A percentile compares a stretch with the other conserved stretches of the same genome.
Conservation (phyloP, 2,329 filamentous ascomycete species). For the Metarhizium guizhouense region DNA sequence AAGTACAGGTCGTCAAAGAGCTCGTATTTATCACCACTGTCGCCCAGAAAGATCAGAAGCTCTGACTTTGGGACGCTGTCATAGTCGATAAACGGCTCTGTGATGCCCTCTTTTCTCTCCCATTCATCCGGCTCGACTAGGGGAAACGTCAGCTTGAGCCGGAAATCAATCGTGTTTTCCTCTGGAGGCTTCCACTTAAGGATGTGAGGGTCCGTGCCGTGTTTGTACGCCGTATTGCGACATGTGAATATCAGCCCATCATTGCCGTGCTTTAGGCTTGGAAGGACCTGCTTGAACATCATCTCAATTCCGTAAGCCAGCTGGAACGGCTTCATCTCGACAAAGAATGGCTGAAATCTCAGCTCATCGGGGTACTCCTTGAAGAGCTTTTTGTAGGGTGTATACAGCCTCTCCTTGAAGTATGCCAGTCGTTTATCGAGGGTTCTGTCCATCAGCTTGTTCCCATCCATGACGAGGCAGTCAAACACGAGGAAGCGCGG, state of each 20-base stretch:
- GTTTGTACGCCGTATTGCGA: constrained; percentile 73
- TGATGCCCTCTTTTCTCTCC: constrained; percentile 58
- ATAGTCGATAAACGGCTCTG: constrained; percentile 64
- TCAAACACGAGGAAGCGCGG: constrained; percentile 90
- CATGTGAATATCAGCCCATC: constrained; percentile 98
- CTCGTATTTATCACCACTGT: constrained; percentile 47
- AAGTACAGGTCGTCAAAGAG: constrained; percentile 61
- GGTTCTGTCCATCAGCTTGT: constrained; percentile 66
- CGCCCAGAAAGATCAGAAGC: constrained; percentile 61
- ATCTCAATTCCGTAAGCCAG: constrained; percentile 80
- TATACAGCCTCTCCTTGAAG: constrained; percentile 68
- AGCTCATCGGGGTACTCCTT: constrained; percentile 60
- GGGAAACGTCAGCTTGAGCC: constrained; percentile 69
- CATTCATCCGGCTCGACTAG: constrained; percentile 56
- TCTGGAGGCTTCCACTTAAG: constrained; percentile 95
- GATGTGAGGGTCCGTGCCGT: constrained; percentile 87
- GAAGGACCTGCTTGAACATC: constrained; percentile 86
- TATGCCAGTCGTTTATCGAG: constrained; percentile 86
- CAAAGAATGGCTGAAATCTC: constrained; percentile 63
- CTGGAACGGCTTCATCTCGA: constrained; percentile 86
- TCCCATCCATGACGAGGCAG: constrained; percentile 72
- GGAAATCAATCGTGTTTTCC: constrained; percentile 93
- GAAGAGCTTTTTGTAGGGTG: constrained; percentile 57
- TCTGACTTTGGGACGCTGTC: constrained; percentile 67
- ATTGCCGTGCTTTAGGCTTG: constrained; percentile 80